Conservation (phyloP, 441 rosid species). For the Jatropha podagrica region DNA sequence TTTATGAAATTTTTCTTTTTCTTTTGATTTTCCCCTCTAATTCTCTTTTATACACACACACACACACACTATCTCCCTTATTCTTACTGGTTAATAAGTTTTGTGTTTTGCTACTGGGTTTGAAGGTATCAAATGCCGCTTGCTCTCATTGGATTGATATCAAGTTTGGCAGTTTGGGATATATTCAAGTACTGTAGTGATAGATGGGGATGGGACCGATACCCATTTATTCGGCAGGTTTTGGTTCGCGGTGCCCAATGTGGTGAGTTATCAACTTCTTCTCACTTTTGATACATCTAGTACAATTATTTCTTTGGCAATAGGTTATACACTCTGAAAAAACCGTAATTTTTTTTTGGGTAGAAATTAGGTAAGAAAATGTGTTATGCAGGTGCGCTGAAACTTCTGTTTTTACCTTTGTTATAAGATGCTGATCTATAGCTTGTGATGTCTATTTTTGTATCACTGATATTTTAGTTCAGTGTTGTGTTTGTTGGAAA, state of each 20-base stretch:
- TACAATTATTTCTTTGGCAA: neutral
- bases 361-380: neutral
- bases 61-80: no score
- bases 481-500: neutral
- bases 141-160: constrained; percentile 76
- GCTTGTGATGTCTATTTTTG: neutral
- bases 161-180: constrained; percentile 90
- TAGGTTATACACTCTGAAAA: neutral
- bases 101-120: no score
- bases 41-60: no score
- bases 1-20: neutral
- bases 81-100: no score
- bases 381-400: neutral
- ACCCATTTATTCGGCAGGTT: constrained; percentile 49
- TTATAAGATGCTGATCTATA: neutral
- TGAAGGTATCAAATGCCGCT: constrained; percentile 87
- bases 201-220: constrained; percentile 61
- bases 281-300: neutral
- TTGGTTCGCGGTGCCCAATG: constrained; percentile 71
- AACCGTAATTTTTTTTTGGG: neutral
- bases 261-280: constrained; percentile 46
- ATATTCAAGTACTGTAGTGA: constrained; percentile 67
- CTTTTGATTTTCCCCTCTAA: neutral
- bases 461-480: neutral
- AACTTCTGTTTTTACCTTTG: neutral